Conservation (phyloP, 108 stramenopile genomes). For the Cylindrotheca closterium region DNA sequence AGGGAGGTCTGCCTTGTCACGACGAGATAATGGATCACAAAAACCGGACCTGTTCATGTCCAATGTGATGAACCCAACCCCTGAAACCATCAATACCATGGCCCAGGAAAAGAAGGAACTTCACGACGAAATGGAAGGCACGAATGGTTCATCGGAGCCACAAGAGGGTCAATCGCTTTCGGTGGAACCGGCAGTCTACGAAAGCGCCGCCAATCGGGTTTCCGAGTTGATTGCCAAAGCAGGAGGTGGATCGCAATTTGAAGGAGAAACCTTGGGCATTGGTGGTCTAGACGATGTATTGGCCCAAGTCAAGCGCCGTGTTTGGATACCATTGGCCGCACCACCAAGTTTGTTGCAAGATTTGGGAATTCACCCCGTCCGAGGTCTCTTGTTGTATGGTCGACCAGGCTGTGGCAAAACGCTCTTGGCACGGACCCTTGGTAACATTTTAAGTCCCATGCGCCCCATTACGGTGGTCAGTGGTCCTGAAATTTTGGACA, state of each 20-base stretch:
- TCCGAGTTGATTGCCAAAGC: slow-evolving; percentile 73
- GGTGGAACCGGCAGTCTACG: slow-evolving; percentile 2
- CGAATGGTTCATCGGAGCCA: too few species aligned
- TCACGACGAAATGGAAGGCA: slow-evolving; percentile 33
- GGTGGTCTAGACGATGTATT: slow-evolving; percentile 87
- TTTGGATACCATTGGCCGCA: slow-evolving; percentile 86
- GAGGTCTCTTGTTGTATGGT: slow-evolving; percentile 79
- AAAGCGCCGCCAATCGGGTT: slow-evolving; percentile 42
- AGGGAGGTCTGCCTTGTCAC: slow-evolving; percentile 48
- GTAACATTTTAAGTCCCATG: slow-evolving; percentile 66
- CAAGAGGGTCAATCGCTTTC: neutral
- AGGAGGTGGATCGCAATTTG: slow-evolving; percentile 69
- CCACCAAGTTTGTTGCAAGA: slow-evolving; percentile 72
- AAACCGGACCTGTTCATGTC: slow-evolving; percentile 51
- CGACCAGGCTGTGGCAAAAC: slow-evolving; percentile 82
- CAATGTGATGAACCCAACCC: slow-evolving; percentile 15
- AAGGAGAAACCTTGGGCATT: slow-evolving; percentile 66
- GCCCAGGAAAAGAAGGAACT: slow-evolving; percentile 44
- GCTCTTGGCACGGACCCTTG: slow-evolving; percentile 67
- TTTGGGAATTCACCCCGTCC: slow-evolving; percentile 78
- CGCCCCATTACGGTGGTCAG: slow-evolving; percentile 83
- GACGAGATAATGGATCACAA: slow-evolving; percentile 12
- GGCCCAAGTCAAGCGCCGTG: slow-evolving; percentile 67
- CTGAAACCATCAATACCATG: slow-evolving; percentile 23
- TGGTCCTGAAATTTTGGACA: slow-evolving; percentile 87